These are phyloP conservation scores for Scutellaria galericulata DNA, from an alignment of 257 asterid genomes.

Conservation along the genomic window DNA sequence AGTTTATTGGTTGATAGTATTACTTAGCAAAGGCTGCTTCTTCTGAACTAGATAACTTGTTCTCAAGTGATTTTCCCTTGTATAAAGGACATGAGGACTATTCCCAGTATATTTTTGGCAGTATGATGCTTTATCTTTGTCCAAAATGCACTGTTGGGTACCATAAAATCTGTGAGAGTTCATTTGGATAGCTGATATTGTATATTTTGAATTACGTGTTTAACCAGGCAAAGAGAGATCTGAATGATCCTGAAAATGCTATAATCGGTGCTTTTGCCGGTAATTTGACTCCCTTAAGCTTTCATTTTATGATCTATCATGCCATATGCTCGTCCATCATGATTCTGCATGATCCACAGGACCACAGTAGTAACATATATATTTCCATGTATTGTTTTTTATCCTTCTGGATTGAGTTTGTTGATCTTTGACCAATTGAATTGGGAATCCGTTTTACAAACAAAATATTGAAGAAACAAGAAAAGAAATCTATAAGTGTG, in stretches of 20 bases:
- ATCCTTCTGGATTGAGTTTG: background rate
- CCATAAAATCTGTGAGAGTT: conserved; percentile 10
- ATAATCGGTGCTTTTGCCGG: conserved; percentile 96
- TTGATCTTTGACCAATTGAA: background rate
- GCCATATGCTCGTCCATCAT: conserved; percentile 4
- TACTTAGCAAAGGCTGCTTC: conserved; percentile 17
- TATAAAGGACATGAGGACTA: background rate
- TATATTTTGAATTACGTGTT: conserved; percentile 22
- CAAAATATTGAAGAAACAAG: background rate
- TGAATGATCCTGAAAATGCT: conserved; percentile 92
- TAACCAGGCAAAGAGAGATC: conserved; percentile 87
- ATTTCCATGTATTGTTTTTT: background rate
- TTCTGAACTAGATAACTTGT: conserved; percentile 17
- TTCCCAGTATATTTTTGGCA: no score
- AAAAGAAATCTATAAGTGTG: background rate
- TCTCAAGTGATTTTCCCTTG: conserved; percentile 17
- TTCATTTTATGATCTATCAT: conserved; percentile 21
- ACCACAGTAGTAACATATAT: background rate
- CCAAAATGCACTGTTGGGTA: background rate
- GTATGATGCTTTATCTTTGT: conserved; percentile 14
- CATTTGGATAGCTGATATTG: conserved; percentile 24
- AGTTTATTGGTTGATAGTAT: conserved; percentile 4
- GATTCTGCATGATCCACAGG: conserved; percentile 3
- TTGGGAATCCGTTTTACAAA: background rate
- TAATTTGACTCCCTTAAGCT: conserved; percentile 41